These are phyloP conservation scores for cucumber (Cucumis sativus) DNA, from an alignment of 306 rosid species.

Conservation along the genomic window DNA sequence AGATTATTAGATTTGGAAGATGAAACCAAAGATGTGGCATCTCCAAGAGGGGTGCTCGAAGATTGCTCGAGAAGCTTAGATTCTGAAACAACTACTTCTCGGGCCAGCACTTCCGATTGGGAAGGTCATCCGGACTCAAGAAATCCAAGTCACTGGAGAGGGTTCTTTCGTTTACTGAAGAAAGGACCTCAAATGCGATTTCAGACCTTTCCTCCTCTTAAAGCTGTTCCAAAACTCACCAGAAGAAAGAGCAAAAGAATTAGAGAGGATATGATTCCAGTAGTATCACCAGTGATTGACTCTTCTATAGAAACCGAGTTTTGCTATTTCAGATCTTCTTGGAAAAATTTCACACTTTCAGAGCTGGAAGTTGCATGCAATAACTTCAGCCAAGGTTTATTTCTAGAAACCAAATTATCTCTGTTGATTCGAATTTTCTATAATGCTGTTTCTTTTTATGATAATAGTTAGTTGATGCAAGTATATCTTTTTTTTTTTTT, in stretches of 20 bases:
- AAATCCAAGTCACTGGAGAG: slow-evolving; percentile 32
- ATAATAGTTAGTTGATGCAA: background rate
- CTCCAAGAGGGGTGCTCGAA: slow-evolving; percentile 18
- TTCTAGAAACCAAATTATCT: background rate
- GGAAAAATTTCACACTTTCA: slow-evolving; percentile 59
- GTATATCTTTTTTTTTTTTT: background rate
- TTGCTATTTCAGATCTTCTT: slow-evolving; percentile 59
- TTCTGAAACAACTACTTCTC: slow-evolving; percentile 38
- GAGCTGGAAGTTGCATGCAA: slow-evolving; percentile 59
- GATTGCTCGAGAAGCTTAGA: slow-evolving; percentile 28
- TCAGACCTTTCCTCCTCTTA: slow-evolving; percentile 41
- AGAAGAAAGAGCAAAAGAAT: slow-evolving; percentile 60
- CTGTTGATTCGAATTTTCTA: background rate
- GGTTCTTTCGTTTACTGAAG: slow-evolving; percentile 47
- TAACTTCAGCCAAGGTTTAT: slow-evolving; percentile 63
- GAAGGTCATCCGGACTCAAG: slow-evolving; percentile 25
- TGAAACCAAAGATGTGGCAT: slow-evolving; percentile 14
- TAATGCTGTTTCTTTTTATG: background rate
- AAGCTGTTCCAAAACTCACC: slow-evolving; percentile 45
- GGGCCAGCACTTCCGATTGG: slow-evolving; percentile 56
- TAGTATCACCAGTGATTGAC: slow-evolving; percentile 21
- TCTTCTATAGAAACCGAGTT: slow-evolving; percentile 40
- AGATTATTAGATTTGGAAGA: slow-evolving; percentile 30
- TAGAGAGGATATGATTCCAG: slow-evolving; percentile 54
- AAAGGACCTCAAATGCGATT: slow-evolving; percentile 55